A percentile compares a stretch with the other conserved stretches of the same genome.
Evolutionary conservation across 495 filamentous ascomycete genomes (phyloP).

Genomic region (Penicillium nucicola): DNA sequence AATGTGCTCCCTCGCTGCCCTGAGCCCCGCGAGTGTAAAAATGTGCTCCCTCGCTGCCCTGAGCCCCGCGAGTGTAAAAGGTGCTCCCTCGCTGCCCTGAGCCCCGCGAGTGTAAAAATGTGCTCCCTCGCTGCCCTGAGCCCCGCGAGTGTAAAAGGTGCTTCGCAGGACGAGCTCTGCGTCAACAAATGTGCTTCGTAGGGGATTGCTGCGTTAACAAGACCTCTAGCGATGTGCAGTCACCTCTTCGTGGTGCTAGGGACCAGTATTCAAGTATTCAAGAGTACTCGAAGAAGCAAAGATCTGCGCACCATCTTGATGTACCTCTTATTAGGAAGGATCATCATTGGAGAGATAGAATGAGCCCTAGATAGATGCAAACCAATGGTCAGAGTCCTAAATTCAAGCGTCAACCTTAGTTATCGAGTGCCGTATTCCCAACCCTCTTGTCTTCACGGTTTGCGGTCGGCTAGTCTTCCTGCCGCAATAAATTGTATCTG

Average conservation of each 20-base stretch:
- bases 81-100: no score
- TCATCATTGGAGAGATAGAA: neutral
- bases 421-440: no score
- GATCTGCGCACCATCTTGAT: neutral
- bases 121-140: no score
- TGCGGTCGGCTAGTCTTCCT: no score
- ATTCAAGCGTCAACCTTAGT: neutral
- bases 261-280: conserved; percentile 5
- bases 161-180: neutral
- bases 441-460: no score
- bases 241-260: neutral
- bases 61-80: no score
- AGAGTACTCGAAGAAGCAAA: conserved; percentile 1
- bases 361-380: neutral
- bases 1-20: no score
- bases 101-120: no score
- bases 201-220: neutral
- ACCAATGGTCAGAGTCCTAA: neutral
- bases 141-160: no score
- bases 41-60: no score
- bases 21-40: no score
- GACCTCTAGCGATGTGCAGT: neutral
- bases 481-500: no score
- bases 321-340: neutral
- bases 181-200: neutral